Conservation (phyloP, 164 flowering plant genomes). For the Malania oleifera region DNA sequence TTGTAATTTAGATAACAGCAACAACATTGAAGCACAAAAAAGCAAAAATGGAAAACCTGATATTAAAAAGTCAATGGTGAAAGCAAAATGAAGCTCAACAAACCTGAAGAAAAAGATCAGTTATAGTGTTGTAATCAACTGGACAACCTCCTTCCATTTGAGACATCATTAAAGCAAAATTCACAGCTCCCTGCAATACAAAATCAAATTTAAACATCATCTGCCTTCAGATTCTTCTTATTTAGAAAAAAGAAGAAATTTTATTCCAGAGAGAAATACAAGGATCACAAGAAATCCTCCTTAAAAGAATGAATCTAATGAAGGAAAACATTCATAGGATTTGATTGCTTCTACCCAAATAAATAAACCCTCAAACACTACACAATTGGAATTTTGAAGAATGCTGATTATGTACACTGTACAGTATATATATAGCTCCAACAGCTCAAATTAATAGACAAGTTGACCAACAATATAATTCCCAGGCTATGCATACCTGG, state of each 20-base stretch:
- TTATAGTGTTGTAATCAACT: slow-evolving; percentile 94
- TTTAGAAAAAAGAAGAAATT: background rate
- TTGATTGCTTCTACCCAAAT: too few species aligned
- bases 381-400: too few species aligned
- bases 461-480: background rate
- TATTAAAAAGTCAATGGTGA: background rate
- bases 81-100: background rate
- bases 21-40: background rate
- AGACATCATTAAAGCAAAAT: slow-evolving; percentile 99
- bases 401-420: too few species aligned
- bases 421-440: background rate
- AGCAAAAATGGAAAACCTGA: too few species aligned
- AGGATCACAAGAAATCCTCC: too few species aligned
- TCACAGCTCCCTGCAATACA: slow-evolving; percentile 85
- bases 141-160: slow-evolving; percentile 99
- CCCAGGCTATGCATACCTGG: slow-evolving; percentile 51
- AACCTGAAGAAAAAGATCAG: slow-evolving; percentile 99
- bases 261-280: background rate
- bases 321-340: background rate
- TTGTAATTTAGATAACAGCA: background rate
- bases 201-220: background rate
- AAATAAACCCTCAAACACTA: too few species aligned
- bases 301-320: too few species aligned
- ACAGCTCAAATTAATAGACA: background rate
- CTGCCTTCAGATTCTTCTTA: background rate